Evolutionary conservation across 2,329 filamentous ascomycete species (phyloP), one percentile per base, ranked within the genome.

Genomic region (Aspergillus felis): DNA sequence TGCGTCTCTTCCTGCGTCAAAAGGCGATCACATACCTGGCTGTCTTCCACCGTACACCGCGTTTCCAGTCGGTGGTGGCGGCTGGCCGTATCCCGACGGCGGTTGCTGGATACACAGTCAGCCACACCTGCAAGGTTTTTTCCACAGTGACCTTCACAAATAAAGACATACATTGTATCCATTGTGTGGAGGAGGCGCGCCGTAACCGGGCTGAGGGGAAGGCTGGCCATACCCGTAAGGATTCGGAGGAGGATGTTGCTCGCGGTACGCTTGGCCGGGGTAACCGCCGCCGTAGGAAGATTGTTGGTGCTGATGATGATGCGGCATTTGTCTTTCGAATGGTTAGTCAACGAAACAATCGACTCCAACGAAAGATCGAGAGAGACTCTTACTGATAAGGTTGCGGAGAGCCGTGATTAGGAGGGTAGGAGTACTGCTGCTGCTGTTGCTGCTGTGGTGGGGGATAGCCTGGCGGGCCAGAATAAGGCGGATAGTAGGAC

Each of bases 401-500:
- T 55, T 75, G 71, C 58, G 68, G 74, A 56, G 74, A 69, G 53
- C 71, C 72, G 59, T 77, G 77, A 57, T 65, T 64, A 56, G 64
- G 69, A 59, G 69, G 66, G 60, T 69, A 67, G 59, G 53, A 49
- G 54, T 61, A 62, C 22, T 47, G 44, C 44, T 59, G 60, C 27
- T 62, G 57, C 41, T 58, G 56, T 22, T 66, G 66, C 53, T 72
- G 69, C 63, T 71, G 74, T 54, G 68, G 77, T 64, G 80, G 84
- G 79, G 81, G 79, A 66, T 83, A 83, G 61, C 81, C 81, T 68
- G 79, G 78, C 63, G 82, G 78, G 55, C 81, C 81, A 70, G 79
- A 76, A 68, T 86, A 85, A 50, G 81, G 80, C 63, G 83, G 84
- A 71, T 86, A 88, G 68, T 84, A 85, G 64, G 86, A 87, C 86